A percentile compares a stretch with the other conserved stretches of the same genome.
Conservation (phyloP, 208 protist genomes). For the Trypanosomatidae sp. region DNA sequence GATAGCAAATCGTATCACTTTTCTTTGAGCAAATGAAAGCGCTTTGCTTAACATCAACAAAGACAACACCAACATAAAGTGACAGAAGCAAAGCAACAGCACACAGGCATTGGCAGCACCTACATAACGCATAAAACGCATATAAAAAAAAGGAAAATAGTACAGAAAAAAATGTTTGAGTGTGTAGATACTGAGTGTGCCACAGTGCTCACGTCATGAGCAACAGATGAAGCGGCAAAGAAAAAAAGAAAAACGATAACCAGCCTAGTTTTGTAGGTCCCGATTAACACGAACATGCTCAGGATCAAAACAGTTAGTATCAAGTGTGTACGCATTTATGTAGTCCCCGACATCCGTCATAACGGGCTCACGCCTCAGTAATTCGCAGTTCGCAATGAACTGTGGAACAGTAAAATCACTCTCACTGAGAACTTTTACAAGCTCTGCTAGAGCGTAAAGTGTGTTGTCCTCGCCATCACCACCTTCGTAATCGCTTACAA, state of each 20-base stretch:
- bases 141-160: conserved; percentile 3
- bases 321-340: conserved; percentile 88
- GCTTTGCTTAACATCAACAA: neutral
- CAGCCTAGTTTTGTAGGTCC: conserved; percentile 47
- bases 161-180: neutral
- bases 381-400: conserved; percentile 76
- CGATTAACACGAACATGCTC: conserved; percentile 82
- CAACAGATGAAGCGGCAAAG: conserved; percentile 7
- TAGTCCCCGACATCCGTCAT: conserved; percentile 92
- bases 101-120: neutral
- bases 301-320: conserved; percentile 78
- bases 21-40: neutral
- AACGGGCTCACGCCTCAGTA: conserved; percentile 70
- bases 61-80: neutral
- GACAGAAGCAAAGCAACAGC: neutral
- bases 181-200: neutral
- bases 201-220: neutral
- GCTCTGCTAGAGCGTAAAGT: conserved; percentile 79
- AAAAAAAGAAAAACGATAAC: conserved; percentile 3
- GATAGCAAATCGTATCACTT: no score
- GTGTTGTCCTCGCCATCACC: conserved; percentile 87
- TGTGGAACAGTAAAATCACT: conserved; percentile 87
- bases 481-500: conserved; percentile 93
- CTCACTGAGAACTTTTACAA: conserved; percentile 75
- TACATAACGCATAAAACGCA: neutral